Conservation (phyloP, 805 yeast species). For the Barnettozyma siamensis region DNA sequence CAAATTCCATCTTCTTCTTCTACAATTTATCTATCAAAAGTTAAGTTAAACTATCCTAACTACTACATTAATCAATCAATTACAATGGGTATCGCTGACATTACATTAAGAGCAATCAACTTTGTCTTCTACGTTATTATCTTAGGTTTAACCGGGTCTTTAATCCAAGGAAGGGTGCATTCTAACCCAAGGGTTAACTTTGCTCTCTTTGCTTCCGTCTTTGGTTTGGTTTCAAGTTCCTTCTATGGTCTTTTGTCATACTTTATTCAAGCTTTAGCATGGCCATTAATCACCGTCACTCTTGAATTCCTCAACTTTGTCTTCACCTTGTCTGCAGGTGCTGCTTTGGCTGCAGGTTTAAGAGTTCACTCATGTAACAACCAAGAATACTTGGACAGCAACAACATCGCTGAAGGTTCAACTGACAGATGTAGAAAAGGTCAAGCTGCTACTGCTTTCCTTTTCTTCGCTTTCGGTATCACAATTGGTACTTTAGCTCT, state of each 20-base stretch:
- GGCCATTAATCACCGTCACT: constrained; percentile 72
- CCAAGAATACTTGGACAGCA: constrained; percentile 53
- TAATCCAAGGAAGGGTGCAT: constrained; percentile 60
- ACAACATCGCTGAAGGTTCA: constrained; percentile 71
- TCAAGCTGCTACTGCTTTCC: constrained; percentile 78
- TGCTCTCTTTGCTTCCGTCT: constrained; percentile 81
- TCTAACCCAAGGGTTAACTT: constrained; percentile 78
- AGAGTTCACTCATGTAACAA: constrained; percentile 83
- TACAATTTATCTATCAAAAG: not conserved
- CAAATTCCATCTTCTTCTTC: not conserved
- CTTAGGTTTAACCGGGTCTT: constrained; percentile 86
- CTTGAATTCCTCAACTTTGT: constrained; percentile 85
- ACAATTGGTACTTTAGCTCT: constrained; percentile 59
- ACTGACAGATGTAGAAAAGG: constrained; percentile 90
- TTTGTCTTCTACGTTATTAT: constrained; percentile 71
- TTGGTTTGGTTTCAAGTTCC: constrained; percentile 74
- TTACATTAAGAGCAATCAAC: constrained; percentile 66
- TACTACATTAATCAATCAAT: not conserved
- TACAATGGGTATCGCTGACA: constrained; percentile 51
- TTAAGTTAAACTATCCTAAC: not conserved
- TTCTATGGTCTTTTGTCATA: constrained; percentile 75
- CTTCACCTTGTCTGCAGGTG: constrained; percentile 91
- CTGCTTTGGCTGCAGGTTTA: constrained; percentile 88
- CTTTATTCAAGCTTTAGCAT: constrained; percentile 73
- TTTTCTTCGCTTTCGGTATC: constrained; percentile 76